phyloP scores from a whole-genome alignment of 352 stramenopile genomes.

The Halophytophthora polymorphica region DNA sequence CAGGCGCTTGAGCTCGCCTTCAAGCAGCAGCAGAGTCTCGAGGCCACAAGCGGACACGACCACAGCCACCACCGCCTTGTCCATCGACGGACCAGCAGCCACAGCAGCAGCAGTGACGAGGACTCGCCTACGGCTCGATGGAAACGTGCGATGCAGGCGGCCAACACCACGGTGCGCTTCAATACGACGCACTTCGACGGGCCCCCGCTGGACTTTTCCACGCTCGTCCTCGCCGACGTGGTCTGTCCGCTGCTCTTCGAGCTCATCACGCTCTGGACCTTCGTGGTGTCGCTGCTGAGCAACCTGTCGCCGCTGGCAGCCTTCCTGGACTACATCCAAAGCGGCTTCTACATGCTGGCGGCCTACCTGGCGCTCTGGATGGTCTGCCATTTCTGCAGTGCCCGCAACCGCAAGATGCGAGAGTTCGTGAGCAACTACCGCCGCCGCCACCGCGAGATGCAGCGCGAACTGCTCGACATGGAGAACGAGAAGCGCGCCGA shows the following conservation, averaged over 20 bases:
- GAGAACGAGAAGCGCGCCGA: conserved; percentile 81
- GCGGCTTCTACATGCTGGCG: conserved; percentile 73
- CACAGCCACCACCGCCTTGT: conserved; percentile 15
- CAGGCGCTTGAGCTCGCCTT: conserved; percentile 61
- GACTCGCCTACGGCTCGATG: conserved; percentile 41
- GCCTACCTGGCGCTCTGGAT: conserved; percentile 78
- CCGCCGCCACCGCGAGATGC: conserved; percentile 68
- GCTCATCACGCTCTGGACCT: conserved; percentile 68
- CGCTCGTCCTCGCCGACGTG: conserved; percentile 81
- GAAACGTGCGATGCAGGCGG: conserved; percentile 72
- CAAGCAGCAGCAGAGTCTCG: conserved; percentile 42
- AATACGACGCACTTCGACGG: conserved; percentile 78
- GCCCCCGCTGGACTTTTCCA: conserved; percentile 79
- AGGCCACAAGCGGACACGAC: conserved; percentile 16
- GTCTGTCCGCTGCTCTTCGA: conserved; percentile 82
- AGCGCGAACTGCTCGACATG: conserved; percentile 65
- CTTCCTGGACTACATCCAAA: conserved; percentile 83
- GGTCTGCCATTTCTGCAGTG: conserved; percentile 83
- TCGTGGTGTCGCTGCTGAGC: conserved; percentile 51
- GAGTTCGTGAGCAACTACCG: conserved; percentile 88
- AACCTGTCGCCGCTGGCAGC: conserved; percentile 63
- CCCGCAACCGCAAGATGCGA: conserved; percentile 83
- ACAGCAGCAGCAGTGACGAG: conserved; percentile 18
- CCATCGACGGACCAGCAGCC: conserved; percentile 18
- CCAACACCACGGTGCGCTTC: conserved; percentile 68